Evolutionary conservation across 75 land plant species (phyloP).

Genomic region (Pinus albicaulis): DNA sequence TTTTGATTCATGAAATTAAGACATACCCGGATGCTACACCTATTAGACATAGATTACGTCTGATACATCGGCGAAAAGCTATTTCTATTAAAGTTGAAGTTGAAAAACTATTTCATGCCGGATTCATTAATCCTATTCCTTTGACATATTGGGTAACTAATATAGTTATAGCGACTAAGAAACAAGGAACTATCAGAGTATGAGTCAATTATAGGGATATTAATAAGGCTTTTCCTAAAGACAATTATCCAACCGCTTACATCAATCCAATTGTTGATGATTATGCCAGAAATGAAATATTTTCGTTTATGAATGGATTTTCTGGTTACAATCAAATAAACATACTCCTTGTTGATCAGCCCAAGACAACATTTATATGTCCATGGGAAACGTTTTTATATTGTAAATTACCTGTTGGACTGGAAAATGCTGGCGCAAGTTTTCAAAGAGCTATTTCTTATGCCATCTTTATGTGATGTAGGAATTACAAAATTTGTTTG

Average conservation of each 20-base stretch:
- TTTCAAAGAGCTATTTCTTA: not conserved
- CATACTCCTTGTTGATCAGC: not conserved
- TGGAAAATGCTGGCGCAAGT: conserved; percentile 5
- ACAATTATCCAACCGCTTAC: not conserved
- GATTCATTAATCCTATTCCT: not conserved
- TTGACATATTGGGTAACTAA: not conserved
- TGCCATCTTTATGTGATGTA: too few relatives aligned
- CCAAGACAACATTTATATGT: conserved; percentile 1
- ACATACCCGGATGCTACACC: too few relatives aligned
- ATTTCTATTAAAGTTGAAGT: not conserved
- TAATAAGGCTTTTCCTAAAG: not conserved
- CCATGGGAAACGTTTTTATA: conserved; percentile 10
- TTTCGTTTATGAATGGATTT: conserved; percentile 7
- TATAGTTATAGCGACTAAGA: not conserved
- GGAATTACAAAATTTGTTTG: not conserved
- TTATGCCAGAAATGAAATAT: not conserved
- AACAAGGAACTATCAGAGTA: not conserved
- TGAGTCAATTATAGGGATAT: not conserved
- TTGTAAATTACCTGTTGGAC: not conserved
- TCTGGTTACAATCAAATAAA: conserved; percentile 12
- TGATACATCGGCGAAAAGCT: not conserved
- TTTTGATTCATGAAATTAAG: too few relatives aligned
- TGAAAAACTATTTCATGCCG: not conserved
- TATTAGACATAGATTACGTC: too few relatives aligned
- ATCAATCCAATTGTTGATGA: not conserved